These are phyloP conservation scores for Prunus yedoensis DNA, from an alignment of 331 rosid species.

Conservation along the genomic window DNA sequence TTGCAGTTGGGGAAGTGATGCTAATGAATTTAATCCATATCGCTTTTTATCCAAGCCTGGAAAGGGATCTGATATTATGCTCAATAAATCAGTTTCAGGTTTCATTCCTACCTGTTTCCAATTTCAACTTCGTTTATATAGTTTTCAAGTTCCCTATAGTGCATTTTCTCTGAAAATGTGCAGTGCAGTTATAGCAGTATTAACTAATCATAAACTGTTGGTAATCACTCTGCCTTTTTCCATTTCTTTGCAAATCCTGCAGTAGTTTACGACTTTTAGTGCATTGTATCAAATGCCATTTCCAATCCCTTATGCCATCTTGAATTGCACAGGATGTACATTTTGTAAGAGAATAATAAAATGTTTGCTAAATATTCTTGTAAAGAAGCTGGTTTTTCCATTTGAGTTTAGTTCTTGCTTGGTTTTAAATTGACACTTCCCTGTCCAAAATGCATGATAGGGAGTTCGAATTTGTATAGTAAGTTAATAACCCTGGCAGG, in stretches of 20 bases:
- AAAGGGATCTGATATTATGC: constrained; percentile 37
- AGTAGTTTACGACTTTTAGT: background rate
- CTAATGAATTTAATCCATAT: constrained; percentile 64
- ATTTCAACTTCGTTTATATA: background rate
- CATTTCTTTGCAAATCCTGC: background rate
- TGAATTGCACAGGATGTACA: background rate
- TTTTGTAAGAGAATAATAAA: background rate
- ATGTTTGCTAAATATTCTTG: background rate
- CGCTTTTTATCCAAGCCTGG: constrained; percentile 52
- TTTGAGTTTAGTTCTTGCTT: background rate
- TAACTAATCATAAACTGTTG: background rate
- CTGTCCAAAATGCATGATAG: background rate
- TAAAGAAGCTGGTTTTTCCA: background rate
- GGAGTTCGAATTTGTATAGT: background rate
- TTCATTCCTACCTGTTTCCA: constrained; percentile 7
- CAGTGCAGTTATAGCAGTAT: background rate
- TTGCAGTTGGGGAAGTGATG: constrained; percentile 71
- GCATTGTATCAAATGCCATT: background rate
- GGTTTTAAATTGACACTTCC: background rate
- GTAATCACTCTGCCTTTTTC: background rate
- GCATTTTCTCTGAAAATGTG: background rate
- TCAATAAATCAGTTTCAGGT: constrained; percentile 33
- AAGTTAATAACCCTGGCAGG: background rate
- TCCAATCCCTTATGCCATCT: background rate
- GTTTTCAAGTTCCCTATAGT: background rate